A percentile compares a stretch with the other conserved stretches of the same genome.
Conservation (phyloP, 495 filamentous ascomycete species). For the Neurospora sp. region DNA sequence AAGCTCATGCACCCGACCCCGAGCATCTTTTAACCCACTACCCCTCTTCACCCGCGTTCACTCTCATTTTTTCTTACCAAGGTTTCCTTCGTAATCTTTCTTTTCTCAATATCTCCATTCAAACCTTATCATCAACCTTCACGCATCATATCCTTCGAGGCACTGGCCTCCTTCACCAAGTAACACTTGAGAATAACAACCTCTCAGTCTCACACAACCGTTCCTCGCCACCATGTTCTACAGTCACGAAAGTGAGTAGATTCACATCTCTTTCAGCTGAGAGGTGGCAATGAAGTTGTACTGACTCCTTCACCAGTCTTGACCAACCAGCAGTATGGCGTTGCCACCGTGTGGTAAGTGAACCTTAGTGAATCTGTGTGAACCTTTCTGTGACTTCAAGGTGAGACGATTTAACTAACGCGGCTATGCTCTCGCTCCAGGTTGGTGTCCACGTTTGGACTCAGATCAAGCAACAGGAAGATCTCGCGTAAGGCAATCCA, state of each 20-base stretch:
- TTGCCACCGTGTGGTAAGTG: constrained; percentile 85
- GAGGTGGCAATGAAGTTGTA: background rate
- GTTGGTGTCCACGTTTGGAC: constrained; percentile 84
- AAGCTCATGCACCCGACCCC: background rate
- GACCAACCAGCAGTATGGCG: constrained; percentile 77
- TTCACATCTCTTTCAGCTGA: background rate
- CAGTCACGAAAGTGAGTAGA: constrained; percentile 70
- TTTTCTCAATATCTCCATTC: background rate
- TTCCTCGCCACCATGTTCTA: constrained; percentile 61
- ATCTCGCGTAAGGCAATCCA: constrained; percentile 82
- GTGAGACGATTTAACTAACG: background rate
- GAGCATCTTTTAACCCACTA: background rate
- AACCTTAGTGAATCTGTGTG: background rate
- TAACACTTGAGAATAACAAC: background rate
- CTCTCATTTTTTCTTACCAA: background rate
- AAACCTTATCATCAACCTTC: background rate
- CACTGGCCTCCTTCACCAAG: background rate
- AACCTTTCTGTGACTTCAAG: background rate
- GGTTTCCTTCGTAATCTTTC: background rate
- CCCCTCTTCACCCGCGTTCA: background rate
- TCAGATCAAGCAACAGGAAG: constrained; percentile 53
- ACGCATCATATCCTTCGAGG: background rate
- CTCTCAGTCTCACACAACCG: background rate
- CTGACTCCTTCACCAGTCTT: constrained; percentile 50
- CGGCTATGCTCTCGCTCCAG: constrained; percentile 28